Evolutionary conservation across 2,329 filamentous ascomycete species (phyloP), one percentile per base, ranked within the genome.

Genomic region (Bimuria novae-zelandiae): DNA sequence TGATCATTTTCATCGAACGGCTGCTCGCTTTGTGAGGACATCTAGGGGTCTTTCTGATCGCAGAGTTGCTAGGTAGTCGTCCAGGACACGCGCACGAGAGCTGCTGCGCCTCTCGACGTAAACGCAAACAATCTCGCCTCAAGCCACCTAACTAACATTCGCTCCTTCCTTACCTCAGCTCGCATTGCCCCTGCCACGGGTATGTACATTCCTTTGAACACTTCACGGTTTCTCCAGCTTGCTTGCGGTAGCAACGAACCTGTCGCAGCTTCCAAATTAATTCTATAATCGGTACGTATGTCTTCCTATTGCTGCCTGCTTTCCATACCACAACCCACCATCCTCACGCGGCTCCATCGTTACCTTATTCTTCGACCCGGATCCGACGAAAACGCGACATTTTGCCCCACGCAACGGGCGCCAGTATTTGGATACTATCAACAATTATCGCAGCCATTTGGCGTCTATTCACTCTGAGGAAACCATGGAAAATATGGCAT

Each of bases 1-100:
- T 52, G 45, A 29, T 51, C 57, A 25, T 55, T 59, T 54, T 61
- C 61, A 55, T 56, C 64, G 57, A 70, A 66, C 64, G 65, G 56
- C 59, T 55, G 55, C 52, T 52, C 41, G 49, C 55, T 53, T 51
- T 51, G 43, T 54, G 33, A 16, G 54, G 36, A 30, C n/a, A n/a
- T n/a, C n/a, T n/a, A n/a, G n/a, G n/a, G n/a, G n/a, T n/a, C 53
- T 57, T 46, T 53, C 51, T 39, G 47, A 54, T 55, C 16, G 17
- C 25, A 30, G 23, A 30, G 25, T 32, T 47, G 25, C 46, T 44
- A 33, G 40, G 25, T 25, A 37, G 43, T 21, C 19, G 23, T 23
- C 36, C 16, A 43, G 32, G 43, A 48, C 57, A 52, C 49, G 39
- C 50, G 54, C 47, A 60, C 50, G 49, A 53, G 51, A 46, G 57